Evolutionary conservation across 2,329 filamentous ascomycete species (phyloP), one percentile per base, ranked within the genome.

Genomic region (Cercospora zeae-maydis): DNA sequence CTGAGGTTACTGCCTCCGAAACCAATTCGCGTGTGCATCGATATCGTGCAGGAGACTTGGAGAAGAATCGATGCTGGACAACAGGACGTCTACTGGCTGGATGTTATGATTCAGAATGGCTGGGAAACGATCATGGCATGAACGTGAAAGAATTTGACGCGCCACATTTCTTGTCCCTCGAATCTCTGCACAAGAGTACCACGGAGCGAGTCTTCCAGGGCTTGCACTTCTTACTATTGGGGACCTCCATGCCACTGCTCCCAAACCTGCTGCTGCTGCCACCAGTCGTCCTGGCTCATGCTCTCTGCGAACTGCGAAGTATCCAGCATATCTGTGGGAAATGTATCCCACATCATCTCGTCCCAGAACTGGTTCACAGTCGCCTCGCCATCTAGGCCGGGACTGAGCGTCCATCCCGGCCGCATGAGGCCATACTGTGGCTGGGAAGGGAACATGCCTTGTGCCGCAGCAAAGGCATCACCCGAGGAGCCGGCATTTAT

Each of bases 21-120:
- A 63, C 82, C 83, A 8, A 77, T 84, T 52, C 73, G 77, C 62
- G 77, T 80, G 10, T 81, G 82, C 68, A 73, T 84, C 10, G 74
- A 79, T 51, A 73, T 85, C 11, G 79, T 85, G 19, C 76, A 78
- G 62, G 82, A 84, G 71, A 82, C 82, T 0, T 85, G 83, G 83
- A 72, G 74, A 52, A 74, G 79, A 58, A 78, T 82, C 68, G 83
- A 85, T 66, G 75, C 76, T 7, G 81, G 81, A 39, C 63, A 67
- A 1, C 75, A 78, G 13, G 76, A 80, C 47, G 76, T 79, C 2
- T 84, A 83, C 69, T 85, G 83, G 83, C 78, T 85, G 65, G 83
- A 85, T 71, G 78, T 85, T 4, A 83, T 85, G 81, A 81, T 83
- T 66, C 80, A 84, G 71, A 83, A 82, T 62, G 81, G 82, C 8